Conservation (phyloP, 1,284 basidiomycete genomes). For the Fomitopsis betulina region DNA sequence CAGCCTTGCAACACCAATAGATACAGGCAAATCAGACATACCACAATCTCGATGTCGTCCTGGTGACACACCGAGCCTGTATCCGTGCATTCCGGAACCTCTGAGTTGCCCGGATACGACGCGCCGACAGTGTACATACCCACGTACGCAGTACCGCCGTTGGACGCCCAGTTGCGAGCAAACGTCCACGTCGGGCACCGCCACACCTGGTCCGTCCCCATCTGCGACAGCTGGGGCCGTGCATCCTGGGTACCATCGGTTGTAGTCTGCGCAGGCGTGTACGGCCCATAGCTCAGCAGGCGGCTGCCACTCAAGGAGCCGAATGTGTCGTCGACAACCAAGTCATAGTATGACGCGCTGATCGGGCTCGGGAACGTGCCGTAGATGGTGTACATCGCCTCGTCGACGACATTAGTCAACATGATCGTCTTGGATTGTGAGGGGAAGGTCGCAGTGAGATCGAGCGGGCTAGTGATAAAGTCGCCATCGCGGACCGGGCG, state of each 20-base stretch:
- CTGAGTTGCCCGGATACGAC: slow-evolving; percentile 62
- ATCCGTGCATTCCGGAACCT: slow-evolving; percentile 47
- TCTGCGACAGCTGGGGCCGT: slow-evolving; percentile 48
- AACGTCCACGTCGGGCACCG: slow-evolving; percentile 70
- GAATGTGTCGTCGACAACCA: slow-evolving; percentile 41
- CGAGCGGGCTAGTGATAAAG: slow-evolving; percentile 55
- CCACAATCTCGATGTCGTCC: slow-evolving; percentile 72
- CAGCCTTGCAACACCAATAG: neutral
- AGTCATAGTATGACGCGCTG: slow-evolving; percentile 35
- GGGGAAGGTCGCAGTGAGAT: slow-evolving; percentile 52
- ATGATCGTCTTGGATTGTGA: slow-evolving; percentile 59
- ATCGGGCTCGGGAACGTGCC: slow-evolving; percentile 34
- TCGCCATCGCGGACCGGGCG: slow-evolving; percentile 56
- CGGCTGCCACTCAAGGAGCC: slow-evolving; percentile 28
- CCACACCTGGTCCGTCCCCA: slow-evolving; percentile 71
- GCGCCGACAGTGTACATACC: slow-evolving; percentile 66
- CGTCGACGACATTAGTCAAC: slow-evolving; percentile 65
- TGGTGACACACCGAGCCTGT: slow-evolving; percentile 62
- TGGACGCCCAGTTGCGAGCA: slow-evolving; percentile 55
- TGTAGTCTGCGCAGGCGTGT: slow-evolving; percentile 31
- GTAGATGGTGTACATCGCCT: slow-evolving; percentile 63
- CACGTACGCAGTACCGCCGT: slow-evolving; percentile 66
- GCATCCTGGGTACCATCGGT: slow-evolving; percentile 34
- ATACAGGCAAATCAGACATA: slow-evolving; percentile 30
- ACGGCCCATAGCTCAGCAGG: slow-evolving; percentile 53